These are phyloP conservation scores for Lojkania enalia DNA, from an alignment of 2,329 filamentous ascomycete species.

Conservation along the genomic window DNA sequence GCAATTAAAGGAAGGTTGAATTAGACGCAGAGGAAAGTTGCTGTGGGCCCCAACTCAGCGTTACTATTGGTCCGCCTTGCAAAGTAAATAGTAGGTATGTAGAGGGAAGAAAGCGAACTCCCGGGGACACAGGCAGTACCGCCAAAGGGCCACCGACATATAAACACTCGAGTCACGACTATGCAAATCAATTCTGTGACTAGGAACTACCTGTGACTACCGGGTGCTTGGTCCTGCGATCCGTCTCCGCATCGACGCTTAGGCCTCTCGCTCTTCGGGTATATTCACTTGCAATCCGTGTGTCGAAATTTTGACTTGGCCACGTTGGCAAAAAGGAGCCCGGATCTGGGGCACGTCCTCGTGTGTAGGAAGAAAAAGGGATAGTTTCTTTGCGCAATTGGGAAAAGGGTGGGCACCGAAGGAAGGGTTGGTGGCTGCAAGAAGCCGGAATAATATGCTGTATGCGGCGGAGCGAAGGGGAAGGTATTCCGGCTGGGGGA, in stretches of 20 bases:
- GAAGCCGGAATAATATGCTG: no score
- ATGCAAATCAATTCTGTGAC: not conserved
- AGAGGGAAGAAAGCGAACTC: not conserved
- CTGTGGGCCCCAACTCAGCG: not conserved
- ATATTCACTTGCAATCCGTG: not conserved
- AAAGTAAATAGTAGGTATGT: not conserved
- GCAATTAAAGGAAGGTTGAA: not conserved
- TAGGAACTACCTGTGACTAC: conserved; percentile 1
- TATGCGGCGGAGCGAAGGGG: conserved; percentile 10
- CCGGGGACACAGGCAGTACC: no score
- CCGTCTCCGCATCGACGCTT: not conserved
- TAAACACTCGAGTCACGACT: no score
- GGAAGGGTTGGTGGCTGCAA: not conserved
- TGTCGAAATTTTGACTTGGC: not conserved
- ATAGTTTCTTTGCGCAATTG: no score
- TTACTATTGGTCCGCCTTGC: not conserved
- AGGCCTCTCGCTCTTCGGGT: not conserved
- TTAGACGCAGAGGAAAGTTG: not conserved
- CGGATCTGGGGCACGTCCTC: not conserved
- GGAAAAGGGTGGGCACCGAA: not conserved
- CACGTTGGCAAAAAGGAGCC: not conserved
- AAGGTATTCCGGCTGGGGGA: not conserved
- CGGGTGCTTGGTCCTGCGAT: conserved; percentile 10
- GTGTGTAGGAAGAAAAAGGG: no score
- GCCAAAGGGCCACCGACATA: no score